Evolutionary conservation across 1,284 basidiomycete species (phyloP), one percentile per base, ranked within the genome.

Genomic region (Fomes fomentarius): DNA sequence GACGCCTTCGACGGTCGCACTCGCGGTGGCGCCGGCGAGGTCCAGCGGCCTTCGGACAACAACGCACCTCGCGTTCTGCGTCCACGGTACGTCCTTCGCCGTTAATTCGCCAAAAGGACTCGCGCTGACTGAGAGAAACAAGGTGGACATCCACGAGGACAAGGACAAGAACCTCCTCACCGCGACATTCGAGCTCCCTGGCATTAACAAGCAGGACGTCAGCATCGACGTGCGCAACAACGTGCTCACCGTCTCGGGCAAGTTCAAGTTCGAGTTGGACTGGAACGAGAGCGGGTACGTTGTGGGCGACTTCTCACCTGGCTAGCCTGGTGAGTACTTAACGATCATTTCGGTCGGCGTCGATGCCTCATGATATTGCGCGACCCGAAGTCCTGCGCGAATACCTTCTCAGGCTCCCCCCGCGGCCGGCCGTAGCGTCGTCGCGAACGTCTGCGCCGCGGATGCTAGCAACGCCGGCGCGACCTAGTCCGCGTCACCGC

Each of bases 131-230:
- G 28, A 30, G n/a, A n/a, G n/a, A n/a, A n/a, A 10, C 52, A 80
- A 79, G 54, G 75, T 81, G 70, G 79, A 82, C 57, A 63, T 82
- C 1, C 74, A 79, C 57, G 78, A 81, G 57, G 67, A 75, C 54
- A 44, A 57, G 10, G 69, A 74, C 1, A 68, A 60, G 28, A 79
- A 80, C 56, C 58, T 66, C 3, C 72, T 81, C 26, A 77, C 74
- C 0, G 80, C 79, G 25, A 69, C 71, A 4, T 80, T 82, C 50
- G 79, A 82, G 50, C 64, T 82, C 21, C 79, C 79, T 3, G 78
- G 79, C 7, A 19, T 82, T 50, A 74, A 70, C 62, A 71, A 74
- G 31, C 70, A 77, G 17, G 64, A 78, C 30, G 70, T 82, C 42
- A 54, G 53, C 51, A 73, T 81, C 43, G 76, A 81, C 43, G 59